Evolutionary conservation across 805 yeast species (phyloP).

Genomic region (Yarrowia yakushimensis): DNA sequence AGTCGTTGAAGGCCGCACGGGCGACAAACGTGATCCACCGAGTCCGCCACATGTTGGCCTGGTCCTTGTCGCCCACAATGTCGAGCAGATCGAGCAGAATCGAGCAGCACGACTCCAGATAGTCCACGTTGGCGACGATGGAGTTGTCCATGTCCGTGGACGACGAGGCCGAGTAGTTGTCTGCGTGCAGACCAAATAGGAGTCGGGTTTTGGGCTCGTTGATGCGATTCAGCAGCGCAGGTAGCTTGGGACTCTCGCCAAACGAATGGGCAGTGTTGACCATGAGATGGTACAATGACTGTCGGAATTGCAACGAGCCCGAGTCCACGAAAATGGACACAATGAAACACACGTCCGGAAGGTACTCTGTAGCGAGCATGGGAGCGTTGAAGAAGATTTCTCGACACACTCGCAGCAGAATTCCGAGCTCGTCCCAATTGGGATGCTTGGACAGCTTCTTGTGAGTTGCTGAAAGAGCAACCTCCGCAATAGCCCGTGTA

Average conservation of each 20-base stretch:
- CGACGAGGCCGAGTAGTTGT: conserved; percentile 4
- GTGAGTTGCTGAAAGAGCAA: neutral
- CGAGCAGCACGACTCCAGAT: conserved; percentile 30
- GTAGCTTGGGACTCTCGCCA: conserved; percentile 45
- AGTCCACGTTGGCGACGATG: conserved; percentile 29
- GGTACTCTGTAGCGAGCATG: conserved; percentile 31
- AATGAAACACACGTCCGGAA: conserved; percentile 69
- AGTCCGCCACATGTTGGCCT: conserved; percentile 33
- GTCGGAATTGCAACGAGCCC: conserved; percentile 55
- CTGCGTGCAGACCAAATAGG: conserved; percentile 33
- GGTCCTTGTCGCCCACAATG: conserved; percentile 29
- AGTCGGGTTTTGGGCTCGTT: conserved; percentile 31
- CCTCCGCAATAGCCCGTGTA: conserved; percentile 12
- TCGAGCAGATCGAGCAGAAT: conserved; percentile 31
- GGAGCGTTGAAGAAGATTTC: conserved; percentile 66
- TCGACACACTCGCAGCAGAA: conserved; percentile 60
- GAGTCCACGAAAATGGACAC: conserved; percentile 55
- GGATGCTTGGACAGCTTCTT: conserved; percentile 44
- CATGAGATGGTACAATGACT: conserved; percentile 55
- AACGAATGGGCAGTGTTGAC: conserved; percentile 69
- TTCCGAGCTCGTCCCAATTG: conserved; percentile 67
- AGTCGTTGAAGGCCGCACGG: conserved; percentile 43
- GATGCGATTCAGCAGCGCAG: conserved; percentile 39
- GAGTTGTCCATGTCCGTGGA: conserved; percentile 12
- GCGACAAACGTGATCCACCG: conserved; percentile 32